phyloP scores from a whole-genome alignment of 2,329 filamentous ascomycete species.

The Colletotrichum lentis region DNA sequence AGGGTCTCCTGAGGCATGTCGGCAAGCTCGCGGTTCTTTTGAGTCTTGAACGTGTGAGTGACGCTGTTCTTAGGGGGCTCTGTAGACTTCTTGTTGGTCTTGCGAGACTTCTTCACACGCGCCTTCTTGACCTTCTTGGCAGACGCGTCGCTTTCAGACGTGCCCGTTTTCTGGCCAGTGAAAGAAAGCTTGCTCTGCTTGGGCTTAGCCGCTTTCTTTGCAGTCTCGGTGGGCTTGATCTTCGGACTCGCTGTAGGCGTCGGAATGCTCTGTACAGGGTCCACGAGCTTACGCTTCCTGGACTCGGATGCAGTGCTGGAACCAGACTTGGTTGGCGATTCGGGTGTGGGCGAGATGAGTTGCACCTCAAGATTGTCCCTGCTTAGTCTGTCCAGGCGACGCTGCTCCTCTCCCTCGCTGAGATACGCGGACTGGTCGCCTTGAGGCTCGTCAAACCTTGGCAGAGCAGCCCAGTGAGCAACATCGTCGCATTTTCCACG shows the following conservation, averaged over 20 bases:
- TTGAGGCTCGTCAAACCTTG: constrained; percentile 66
- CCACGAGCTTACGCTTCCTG: constrained; percentile 51
- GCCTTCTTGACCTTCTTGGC: constrained; percentile 43
- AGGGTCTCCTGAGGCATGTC: constrained; percentile 43
- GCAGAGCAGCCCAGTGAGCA: constrained; percentile 73
- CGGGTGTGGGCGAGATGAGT: constrained; percentile 42
- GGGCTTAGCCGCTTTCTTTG: constrained; percentile 51
- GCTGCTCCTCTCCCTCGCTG: constrained; percentile 54
- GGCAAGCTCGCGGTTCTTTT: constrained; percentile 48
- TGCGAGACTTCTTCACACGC: constrained; percentile 46
- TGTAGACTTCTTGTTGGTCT: constrained; percentile 48
- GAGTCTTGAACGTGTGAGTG: constrained; percentile 55
- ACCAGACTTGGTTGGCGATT: constrained; percentile 41
- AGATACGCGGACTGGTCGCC: constrained; percentile 59
- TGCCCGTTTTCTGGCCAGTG: constrained; percentile 38
- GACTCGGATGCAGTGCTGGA: constrained; percentile 47
- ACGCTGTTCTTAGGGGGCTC: constrained; percentile 51
- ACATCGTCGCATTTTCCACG: constrained; percentile 88
- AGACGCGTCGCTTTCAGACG: constrained; percentile 39
- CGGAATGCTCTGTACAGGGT: constrained; percentile 60
- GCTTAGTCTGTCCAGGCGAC: constrained; percentile 48
- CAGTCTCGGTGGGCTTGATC: constrained; percentile 52
- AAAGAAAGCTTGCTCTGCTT: constrained; percentile 65
- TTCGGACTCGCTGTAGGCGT: constrained; percentile 67
- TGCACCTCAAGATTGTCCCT: constrained; percentile 54